phyloP scores from a whole-genome alignment of 1,139 yeast genomes.

The Saccharomycopsis hybrid region DNA sequence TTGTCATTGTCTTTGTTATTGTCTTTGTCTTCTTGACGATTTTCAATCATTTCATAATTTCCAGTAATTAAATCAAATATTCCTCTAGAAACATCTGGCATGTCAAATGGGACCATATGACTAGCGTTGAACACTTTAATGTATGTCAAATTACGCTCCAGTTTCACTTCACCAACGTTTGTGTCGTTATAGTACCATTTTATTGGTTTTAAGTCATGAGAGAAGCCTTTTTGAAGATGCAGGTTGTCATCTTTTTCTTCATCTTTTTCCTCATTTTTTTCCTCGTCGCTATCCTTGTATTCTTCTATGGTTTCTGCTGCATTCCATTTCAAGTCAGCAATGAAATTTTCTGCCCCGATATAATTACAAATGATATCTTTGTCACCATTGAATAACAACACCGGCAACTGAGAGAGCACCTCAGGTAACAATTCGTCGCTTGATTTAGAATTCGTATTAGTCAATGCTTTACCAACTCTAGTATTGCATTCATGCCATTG shows the following conservation, averaged over 20 bases:
- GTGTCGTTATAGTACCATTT: conserved; percentile 50
- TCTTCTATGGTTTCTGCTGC: conserved; percentile 30
- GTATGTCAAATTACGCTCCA: conserved; percentile 70
- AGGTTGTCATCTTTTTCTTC: too few species aligned
- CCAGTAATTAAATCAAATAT: conserved; percentile 48
- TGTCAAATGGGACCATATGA: conserved; percentile 93
- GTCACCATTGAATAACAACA: conserved; percentile 80
- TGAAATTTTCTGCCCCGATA: conserved; percentile 64
- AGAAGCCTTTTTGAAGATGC: conserved; percentile 41
- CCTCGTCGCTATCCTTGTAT: conserved; percentile 14
- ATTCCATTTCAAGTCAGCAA: conserved; percentile 61
- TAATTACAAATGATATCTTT: conserved; percentile 86
- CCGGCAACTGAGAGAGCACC: conserved; percentile 49
- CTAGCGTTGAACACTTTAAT: conserved; percentile 70
- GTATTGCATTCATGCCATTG: conserved; percentile 75
- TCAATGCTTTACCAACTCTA: conserved; percentile 47
- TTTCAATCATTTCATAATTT: conserved; percentile 24
- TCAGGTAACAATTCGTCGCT: conserved; percentile 61
- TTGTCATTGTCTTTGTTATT: background rate
- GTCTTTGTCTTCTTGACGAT: background rate
- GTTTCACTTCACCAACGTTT: conserved; percentile 44
- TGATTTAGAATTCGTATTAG: conserved; percentile 49
- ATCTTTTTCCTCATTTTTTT: too few species aligned
- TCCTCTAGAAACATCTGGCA: conserved; percentile 64
- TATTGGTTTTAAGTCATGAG: conserved; percentile 30